Evolutionary conservation across 495 filamentous ascomycete genomes (phyloP), one percentile per base, ranked within the genome.

Genomic region (Lasiosphaeria hispida): DNA sequence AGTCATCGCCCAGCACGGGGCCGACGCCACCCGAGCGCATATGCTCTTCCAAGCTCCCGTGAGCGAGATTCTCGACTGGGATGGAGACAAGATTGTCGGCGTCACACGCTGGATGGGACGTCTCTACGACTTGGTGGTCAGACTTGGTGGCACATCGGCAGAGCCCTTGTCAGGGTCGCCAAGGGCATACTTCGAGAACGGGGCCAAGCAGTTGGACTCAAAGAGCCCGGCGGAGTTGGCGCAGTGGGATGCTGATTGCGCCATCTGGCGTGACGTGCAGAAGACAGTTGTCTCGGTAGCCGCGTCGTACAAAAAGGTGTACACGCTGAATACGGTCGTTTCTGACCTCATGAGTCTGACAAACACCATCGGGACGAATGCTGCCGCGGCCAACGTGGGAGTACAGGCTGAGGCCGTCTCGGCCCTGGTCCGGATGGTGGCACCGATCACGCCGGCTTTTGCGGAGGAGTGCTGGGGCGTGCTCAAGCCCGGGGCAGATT

Each of bases 11-110:
- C 83, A 82, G 55, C 87, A 92, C 58, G 91, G 91, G 15, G 88
- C 91, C 0, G 91, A 96, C 66, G 87, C 88, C 0, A 94, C 88
- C 4, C 80, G 91, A 44, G 90, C 90, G 1, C 91, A 96, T 63
- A 85, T 96, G 49, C 78, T 96, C 10, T 96, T 96, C 75, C 86
- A 90, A 48, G 91, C 91, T 0, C 90, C 91, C 0, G 86, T 92
- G 8, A 84, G 78, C 58, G 91, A 94, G 52, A 82, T 93, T 0
- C 76, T 96, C 0, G 89, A 93, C 64, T 96, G 91, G 91, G 89
- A 96, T 54, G 89, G 89, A 55, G 74, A 77, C n/a, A 89, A 87
- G 71, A 92, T 96, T 57, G 75, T 84, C 8, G 91, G 91, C 4
- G 80, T 96, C 8, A 85, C 87, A 41, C 80, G 91, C 30, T 96